Evolutionary conservation across 805 yeast genomes (phyloP).

Genomic region (Ogataea wickerhamii): DNA sequence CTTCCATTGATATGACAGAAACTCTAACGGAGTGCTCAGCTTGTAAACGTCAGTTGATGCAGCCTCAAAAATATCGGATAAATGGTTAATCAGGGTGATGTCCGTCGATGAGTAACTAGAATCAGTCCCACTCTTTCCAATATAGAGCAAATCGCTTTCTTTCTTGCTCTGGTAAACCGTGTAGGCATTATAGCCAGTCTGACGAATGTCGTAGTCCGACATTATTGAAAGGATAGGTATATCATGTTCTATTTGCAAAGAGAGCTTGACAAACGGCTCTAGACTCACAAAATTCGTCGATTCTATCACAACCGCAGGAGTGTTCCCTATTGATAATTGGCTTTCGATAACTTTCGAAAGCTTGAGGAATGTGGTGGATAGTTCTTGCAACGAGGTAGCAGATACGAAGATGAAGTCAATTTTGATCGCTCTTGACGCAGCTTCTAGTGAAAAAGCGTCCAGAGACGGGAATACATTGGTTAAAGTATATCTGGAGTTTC

Average conservation of each 20-base stretch:
- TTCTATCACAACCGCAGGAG: conserved; percentile 58
- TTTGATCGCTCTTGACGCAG: conserved; percentile 15
- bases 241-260: conserved; percentile 29
- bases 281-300: conserved; percentile 68
- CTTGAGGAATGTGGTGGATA: conserved; percentile 40
- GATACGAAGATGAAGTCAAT: conserved; percentile 46
- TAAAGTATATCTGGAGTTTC: conserved; percentile 29
- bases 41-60: conserved; percentile 46
- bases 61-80: conserved; percentile 36
- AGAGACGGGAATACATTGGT: conserved; percentile 21
- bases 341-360: conserved; percentile 35
- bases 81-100: conserved; percentile 34
- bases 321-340: conserved; percentile 26
- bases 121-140: conserved; percentile 39
- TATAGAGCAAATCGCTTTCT: conserved; percentile 46
- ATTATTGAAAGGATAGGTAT: conserved; percentile 52
- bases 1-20: conserved; percentile 77
- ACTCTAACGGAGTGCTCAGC: conserved; percentile 51
- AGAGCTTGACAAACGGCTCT: conserved; percentile 61
- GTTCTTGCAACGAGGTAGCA: conserved; percentile 49
- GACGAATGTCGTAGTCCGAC: conserved; percentile 58
- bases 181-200: conserved; percentile 31
- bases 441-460: conserved; percentile 23
- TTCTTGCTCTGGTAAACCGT: conserved; percentile 36
- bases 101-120: conserved; percentile 41